Percentiles rank a stretch among this genome's conserved stretches.
Conservation (phyloP, 345 rosid species). For the Excoecaria cochinchinensis region DNA sequence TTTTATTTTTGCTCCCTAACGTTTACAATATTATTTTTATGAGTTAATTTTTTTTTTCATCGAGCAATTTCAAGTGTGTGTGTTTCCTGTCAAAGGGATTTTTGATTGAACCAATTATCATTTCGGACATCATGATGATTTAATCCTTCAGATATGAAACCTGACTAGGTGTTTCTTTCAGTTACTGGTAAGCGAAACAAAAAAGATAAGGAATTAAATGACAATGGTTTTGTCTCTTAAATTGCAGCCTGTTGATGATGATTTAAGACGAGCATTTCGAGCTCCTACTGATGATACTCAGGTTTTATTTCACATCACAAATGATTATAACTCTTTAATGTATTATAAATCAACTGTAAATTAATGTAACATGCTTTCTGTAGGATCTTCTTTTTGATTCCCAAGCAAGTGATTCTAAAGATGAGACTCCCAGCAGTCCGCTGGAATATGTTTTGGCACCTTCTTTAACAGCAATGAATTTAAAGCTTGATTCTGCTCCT, state of each 20-base stretch:
- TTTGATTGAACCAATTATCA: background rate
- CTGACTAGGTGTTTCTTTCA: background rate
- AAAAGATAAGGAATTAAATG: background rate
- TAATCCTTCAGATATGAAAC: background rate
- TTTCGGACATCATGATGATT: background rate
- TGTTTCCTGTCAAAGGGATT: background rate
- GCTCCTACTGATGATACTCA: conserved; percentile 56
- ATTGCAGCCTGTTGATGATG: conserved; percentile 38
- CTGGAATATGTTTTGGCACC: conserved; percentile 72
- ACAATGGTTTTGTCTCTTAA: conserved; percentile 5
- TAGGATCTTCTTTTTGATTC: conserved; percentile 59
- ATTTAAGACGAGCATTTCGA: conserved; percentile 39
- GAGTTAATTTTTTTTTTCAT: background rate
- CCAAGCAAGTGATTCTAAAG: conserved; percentile 45
- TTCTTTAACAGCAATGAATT: conserved; percentile 61
- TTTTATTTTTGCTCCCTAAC: background rate
- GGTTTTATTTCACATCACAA: conserved; percentile 29
- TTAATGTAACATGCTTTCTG: conserved; percentile 10
- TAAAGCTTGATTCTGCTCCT: conserved; percentile 62
- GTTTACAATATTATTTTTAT: background rate
- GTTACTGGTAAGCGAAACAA: background rate
- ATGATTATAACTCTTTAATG: background rate
- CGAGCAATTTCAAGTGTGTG: background rate
- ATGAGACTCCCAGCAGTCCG: conserved; percentile 50
- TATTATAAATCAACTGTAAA: background rate